Conservation (phyloP, 2,329 filamentous ascomycete species). For the Aspergillus awamori region DNA sequence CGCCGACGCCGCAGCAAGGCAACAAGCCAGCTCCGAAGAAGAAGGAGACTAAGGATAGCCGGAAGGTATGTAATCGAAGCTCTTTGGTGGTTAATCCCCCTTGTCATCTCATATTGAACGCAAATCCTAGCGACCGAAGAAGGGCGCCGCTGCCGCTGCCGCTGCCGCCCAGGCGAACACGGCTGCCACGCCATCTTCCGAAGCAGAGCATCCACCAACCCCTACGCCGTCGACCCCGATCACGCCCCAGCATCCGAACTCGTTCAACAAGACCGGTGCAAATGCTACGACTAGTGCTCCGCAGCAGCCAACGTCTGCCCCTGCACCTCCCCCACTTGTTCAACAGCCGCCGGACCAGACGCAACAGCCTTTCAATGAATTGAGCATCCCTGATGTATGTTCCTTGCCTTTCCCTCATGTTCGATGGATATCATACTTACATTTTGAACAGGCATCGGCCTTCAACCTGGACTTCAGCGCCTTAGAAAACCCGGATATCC, state of each 20-base stretch:
- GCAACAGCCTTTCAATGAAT: constrained; percentile 37
- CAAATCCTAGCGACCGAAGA: constrained; percentile 45
- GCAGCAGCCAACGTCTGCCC: constrained; percentile 39
- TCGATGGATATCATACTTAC: constrained; percentile 21
- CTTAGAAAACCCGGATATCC: constrained; percentile 50
- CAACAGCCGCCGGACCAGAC: constrained; percentile 39
- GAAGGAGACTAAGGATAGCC: constrained; percentile 57
- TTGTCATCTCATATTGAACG: constrained; percentile 21
- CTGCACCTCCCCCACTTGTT: constrained; percentile 40
- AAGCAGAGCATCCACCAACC: constrained; percentile 51
- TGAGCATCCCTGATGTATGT: constrained; percentile 44
- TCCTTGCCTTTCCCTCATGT: neutral
- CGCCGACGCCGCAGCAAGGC: constrained; percentile 64
- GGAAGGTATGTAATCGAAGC: constrained; percentile 49
- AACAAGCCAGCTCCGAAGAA: constrained; percentile 64
- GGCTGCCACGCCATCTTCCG: constrained; percentile 48
- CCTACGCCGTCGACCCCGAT: constrained; percentile 54
- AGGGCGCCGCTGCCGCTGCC: constrained; percentile 30
- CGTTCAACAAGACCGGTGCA: constrained; percentile 46
- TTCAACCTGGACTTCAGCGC: constrained; percentile 50
- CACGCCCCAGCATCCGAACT: constrained; percentile 50
- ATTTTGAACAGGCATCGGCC: constrained; percentile 28
- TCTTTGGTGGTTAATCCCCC: constrained; percentile 1
- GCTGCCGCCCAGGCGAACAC: constrained; percentile 41
- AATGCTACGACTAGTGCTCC: constrained; percentile 39